Base-by-base conservation (phyloP, 2,329 filamentous ascomycete genomes). In the Proliferodiscus dingleyae region DNA sequence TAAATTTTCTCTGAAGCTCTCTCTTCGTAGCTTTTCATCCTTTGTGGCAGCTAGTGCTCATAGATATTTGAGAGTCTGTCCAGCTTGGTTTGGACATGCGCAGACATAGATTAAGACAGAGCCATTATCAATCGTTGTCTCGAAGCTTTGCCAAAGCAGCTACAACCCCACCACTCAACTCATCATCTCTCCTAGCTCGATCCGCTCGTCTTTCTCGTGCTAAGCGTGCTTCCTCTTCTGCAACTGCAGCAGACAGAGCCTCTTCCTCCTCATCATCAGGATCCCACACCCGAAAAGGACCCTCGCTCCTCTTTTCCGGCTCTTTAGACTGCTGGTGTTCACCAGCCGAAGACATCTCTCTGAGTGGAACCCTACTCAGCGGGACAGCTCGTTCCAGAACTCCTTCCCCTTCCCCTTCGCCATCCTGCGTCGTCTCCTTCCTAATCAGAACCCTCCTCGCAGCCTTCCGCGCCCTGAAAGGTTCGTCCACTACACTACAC, bases 401-500 rank as follows among this genome's bases (percentile, higher is more conserved):
- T n/a, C n/a, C n/a, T n/a, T n/a, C n/a, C n/a, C n/a, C n/a, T n/a
- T n/a, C n/a, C 10, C 69, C 66, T 24, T 45, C 37, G 6, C 52
- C 50, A 41, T 53, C 43, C 37, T 48, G 18, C 15, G 43, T 51
- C n/a, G 52, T 51, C 16, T 51, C 51, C 21, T 48, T 56, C 32
- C 47, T 60, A 1, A 42, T 59, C 11, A 71, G 53, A n/a, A 66
- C 70, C 30, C 72, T 64, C 54, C 70, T 87, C n/a, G 76, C 78
- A 2, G 86, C 78, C 59, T 84, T 85, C 57, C 82, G 80, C 4
- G 85, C 80, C 47, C 88, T 72, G 58, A 97, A 96, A 0, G 89
- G 88, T 66, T 95, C 89, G 49, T 88, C 79, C 1, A 96, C 85
- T 8, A 86, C 85, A 46, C 73, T 77, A 55, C 78, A 84, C 91